A percentile compares a stretch with the other conserved stretches of the same genome.
Evolutionary conservation across 345 rosid genomes (phyloP).

Genomic region (Populus simonii): DNA sequence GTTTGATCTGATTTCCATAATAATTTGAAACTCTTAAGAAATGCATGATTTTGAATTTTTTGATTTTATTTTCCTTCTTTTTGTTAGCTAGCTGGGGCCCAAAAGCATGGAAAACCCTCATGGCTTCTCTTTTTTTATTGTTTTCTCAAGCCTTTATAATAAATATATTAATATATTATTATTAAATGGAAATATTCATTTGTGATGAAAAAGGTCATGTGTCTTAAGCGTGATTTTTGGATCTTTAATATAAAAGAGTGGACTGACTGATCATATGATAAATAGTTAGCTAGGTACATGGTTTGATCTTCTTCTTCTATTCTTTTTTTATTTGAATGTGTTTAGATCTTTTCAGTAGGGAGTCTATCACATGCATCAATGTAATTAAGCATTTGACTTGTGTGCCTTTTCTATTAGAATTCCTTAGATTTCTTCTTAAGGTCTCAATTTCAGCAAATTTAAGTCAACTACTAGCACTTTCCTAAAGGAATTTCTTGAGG

Average conservation of each 20-base stretch:
- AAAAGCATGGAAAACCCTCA: neutral
- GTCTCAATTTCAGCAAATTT: conserved; percentile 6
- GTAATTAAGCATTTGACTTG: conserved; percentile 12
- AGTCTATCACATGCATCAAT: conserved; percentile 18
- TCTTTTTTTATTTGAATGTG: neutral
- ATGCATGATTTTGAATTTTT: neutral
- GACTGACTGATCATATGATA: neutral
- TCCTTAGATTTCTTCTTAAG: neutral
- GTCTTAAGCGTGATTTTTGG: conserved; percentile 54
- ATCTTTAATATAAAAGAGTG: conserved; percentile 42
- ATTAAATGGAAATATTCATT: neutral
- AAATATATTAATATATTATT: no score
- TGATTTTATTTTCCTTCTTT: neutral
- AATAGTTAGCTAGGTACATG: neutral
- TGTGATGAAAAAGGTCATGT: conserved; percentile 33
- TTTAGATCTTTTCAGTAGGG: conserved; percentile 20
- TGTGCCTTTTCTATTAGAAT: neutral
- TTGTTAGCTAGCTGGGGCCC: neutral
- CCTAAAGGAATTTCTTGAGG: neutral
- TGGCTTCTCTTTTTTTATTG: conserved; percentile 7
- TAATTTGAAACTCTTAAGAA: no score
- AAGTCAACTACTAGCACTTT: neutral
- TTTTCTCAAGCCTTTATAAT: neutral
- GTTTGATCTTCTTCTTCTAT: neutral
- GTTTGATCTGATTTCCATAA: neutral